phyloP scores from a whole-genome alignment of 768 basidiomycete species.

The Amanita exitialis region DNA sequence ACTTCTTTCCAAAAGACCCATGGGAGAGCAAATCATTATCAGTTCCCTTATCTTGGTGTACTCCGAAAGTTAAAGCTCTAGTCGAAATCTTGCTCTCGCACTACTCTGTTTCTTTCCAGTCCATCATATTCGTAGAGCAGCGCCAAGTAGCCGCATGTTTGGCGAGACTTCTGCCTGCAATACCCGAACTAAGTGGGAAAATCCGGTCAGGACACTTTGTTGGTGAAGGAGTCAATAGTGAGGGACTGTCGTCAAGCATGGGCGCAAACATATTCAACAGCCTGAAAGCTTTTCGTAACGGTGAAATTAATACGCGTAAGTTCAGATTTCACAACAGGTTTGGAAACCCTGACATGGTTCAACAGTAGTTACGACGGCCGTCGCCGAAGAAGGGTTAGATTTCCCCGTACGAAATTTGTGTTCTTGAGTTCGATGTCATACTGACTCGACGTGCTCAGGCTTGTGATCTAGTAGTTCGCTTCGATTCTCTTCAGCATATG shows the following conservation, averaged over 20 bases:
- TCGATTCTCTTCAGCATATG: constrained; percentile 75
- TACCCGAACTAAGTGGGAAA: constrained; percentile 46
- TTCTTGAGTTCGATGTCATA: constrained; percentile 1
- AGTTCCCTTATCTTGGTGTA: constrained; percentile 52
- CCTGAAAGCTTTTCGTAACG: constrained; percentile 54
- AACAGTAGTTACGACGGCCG: constrained; percentile 71
- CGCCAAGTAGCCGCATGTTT: constrained; percentile 70
- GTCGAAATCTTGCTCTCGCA: constrained; percentile 50
- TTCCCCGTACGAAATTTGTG: constrained; percentile 48
- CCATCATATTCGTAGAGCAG: constrained; percentile 83
- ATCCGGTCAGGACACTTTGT: constrained; percentile 59
- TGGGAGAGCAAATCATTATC: constrained; percentile 24
- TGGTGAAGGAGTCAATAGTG: constrained; percentile 48
- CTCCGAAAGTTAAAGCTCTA: constrained; percentile 61
- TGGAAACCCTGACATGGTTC: constrained; percentile 4
- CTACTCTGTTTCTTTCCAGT: constrained; percentile 52
- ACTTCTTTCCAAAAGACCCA: constrained; percentile 32
- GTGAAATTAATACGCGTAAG: constrained; percentile 60
- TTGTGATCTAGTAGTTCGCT: constrained; percentile 81
- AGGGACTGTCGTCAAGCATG: constrained; percentile 29
- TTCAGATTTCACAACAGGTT: constrained; percentile 9
- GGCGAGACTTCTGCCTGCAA: constrained; percentile 48
- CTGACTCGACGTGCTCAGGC: constrained; percentile 21
- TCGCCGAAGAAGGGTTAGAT: constrained; percentile 90
- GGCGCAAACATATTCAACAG: constrained; percentile 44